Conservation (phyloP, 306 rosid genomes). For the Vicia sativa region DNA sequence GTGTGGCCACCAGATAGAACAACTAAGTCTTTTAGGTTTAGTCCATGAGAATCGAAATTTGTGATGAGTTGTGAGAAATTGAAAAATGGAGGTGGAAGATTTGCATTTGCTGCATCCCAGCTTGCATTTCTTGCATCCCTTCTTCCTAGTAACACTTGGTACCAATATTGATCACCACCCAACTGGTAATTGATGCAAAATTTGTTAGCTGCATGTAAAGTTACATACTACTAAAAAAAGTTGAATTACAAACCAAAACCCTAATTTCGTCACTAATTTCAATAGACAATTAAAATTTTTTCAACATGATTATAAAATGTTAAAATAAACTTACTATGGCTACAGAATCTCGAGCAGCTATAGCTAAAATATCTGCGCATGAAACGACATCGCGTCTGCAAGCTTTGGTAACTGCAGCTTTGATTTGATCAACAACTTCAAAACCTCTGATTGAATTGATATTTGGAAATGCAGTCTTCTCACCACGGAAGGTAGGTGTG, state of each 20-base stretch:
- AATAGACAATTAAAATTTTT: no score
- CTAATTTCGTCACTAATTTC: no score
- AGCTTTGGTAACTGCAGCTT: slow-evolving; percentile 38
- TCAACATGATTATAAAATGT: no score
- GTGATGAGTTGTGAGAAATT: slow-evolving; percentile 41
- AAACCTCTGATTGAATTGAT: slow-evolving; percentile 46
- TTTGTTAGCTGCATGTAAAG: background rate
- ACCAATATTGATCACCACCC: slow-evolving; percentile 50
- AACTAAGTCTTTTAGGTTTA: slow-evolving; percentile 47
- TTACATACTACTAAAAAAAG: no score
- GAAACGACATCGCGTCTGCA: slow-evolving; percentile 43
- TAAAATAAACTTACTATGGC: no score
- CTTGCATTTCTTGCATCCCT: slow-evolving; percentile 53
- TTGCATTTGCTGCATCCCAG: slow-evolving; percentile 40
- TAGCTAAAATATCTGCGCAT: slow-evolving; percentile 53
- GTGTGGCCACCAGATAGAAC: slow-evolving; percentile 59
- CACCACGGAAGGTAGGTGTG: slow-evolving; percentile 32
- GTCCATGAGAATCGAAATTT: slow-evolving; percentile 42
- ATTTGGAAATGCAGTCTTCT: slow-evolving; percentile 46
- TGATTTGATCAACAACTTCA: slow-evolving; percentile 46
- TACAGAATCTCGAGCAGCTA: slow-evolving; percentile 57
- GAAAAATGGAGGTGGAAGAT: slow-evolving; percentile 44
- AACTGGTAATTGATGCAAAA: slow-evolving; percentile 22
- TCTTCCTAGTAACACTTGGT: slow-evolving; percentile 50
- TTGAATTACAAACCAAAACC: background rate